Evolutionary conservation across 2,329 filamentous ascomycete species (phyloP).

Genomic region (Nigrospora oryzae): DNA sequence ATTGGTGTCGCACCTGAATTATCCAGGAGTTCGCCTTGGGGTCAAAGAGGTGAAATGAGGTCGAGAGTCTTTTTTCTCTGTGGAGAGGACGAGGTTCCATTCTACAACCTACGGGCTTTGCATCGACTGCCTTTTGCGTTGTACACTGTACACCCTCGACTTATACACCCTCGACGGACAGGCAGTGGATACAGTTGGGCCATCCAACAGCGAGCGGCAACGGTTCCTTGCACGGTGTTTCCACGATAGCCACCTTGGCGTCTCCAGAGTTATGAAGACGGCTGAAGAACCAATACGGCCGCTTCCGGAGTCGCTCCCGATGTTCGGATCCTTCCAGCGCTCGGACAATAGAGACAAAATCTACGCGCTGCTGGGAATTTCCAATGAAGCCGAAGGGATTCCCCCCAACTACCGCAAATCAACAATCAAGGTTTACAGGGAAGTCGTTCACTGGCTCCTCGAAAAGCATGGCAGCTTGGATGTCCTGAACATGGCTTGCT

Average conservation of each 20-base stretch:
- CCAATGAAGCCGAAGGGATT: background rate
- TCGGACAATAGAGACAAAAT: background rate
- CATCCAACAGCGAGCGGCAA: no score
- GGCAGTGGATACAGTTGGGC: no score
- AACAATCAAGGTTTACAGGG: background rate
- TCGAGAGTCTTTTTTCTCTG: background rate
- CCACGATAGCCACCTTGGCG: no score
- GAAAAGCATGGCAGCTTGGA: background rate
- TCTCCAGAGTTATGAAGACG: no score
- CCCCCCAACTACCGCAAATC: background rate
- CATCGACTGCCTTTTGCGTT: no score
- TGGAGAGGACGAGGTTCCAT: background rate
- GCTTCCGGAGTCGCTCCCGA: no score
- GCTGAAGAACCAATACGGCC: no score
- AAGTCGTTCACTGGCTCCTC: background rate
- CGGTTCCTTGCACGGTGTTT: no score
- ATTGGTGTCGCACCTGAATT: slow-evolving; percentile 5
- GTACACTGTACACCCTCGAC: no score
- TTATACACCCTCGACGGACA: no score
- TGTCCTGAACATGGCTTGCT: background rate
- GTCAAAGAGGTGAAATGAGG: background rate
- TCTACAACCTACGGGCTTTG: background rate
- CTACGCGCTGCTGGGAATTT: background rate
- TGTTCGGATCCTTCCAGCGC: background rate
- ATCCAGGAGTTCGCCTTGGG: slow-evolving; percentile 2